Conservation (phyloP, 768 basidiomycete species). For the Termitomyces sp. region DNA sequence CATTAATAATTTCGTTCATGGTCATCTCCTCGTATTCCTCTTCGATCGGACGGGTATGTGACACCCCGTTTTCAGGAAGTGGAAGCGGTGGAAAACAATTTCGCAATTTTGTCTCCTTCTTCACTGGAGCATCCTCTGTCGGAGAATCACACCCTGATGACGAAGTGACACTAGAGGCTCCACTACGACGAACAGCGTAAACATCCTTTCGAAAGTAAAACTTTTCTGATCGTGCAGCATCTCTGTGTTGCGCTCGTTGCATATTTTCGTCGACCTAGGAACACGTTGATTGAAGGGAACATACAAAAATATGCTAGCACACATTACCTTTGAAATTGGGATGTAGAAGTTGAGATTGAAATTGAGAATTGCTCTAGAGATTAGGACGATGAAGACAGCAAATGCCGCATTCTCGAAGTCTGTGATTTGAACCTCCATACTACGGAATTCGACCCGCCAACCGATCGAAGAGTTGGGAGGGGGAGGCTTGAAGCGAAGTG, state of each 20-base stretch:
- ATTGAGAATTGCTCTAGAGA: conserved; percentile 88
- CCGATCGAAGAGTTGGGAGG: conserved; percentile 90
- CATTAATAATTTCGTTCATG: conserved; percentile 89
- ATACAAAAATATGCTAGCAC: not conserved
- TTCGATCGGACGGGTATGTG: conserved; percentile 42
- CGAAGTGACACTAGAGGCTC: conserved; percentile 38
- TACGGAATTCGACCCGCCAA: conserved; percentile 97
- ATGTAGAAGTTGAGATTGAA: conserved; percentile 94
- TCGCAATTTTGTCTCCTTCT: conserved; percentile 59
- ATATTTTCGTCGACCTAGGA: conserved; percentile 95
- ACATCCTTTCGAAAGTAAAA: conserved; percentile 92
- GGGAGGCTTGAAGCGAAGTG: conserved; percentile 96
- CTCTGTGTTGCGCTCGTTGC: conserved; percentile 79
- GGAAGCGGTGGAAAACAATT: conserved; percentile 69
- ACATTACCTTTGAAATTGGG: conserved; percentile 86
- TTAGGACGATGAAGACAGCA: conserved; percentile 87
- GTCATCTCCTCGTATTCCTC: conserved; percentile 93
- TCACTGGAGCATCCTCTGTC: conserved; percentile 24
- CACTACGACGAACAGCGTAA: conserved; percentile 49
- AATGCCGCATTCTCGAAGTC: conserved; percentile 99
- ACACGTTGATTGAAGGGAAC: not conserved
- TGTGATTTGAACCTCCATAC: conserved; percentile 98
- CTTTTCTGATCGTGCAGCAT: conserved; percentile 65
- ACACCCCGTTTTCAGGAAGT: conserved; percentile 38
- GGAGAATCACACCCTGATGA: conserved; percentile 38